These are phyloP conservation scores for Fusarium incarnatum DNA, from an alignment of 2,329 filamentous ascomycete species.

Conservation along the genomic window DNA sequence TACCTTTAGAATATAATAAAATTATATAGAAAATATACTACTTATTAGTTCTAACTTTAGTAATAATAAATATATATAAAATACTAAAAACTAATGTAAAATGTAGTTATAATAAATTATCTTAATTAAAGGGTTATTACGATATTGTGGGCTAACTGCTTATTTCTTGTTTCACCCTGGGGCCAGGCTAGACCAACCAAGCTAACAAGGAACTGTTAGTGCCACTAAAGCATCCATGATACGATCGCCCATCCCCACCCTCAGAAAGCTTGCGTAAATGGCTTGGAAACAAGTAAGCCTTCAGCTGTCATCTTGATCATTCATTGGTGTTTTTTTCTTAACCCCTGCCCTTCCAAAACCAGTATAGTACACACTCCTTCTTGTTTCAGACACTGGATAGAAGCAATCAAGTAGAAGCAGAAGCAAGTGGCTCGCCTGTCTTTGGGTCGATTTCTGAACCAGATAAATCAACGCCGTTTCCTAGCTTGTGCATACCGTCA, in stretches of 20 bases:
- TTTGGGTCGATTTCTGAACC: conserved; percentile 42
- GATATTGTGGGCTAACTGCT: no score
- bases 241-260: conserved; percentile 21
- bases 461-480: conserved; percentile 53
- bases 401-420: not conserved
- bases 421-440: conserved; percentile 11
- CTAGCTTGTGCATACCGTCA: conserved; percentile 53
- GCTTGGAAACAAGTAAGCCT: conserved; percentile 30
- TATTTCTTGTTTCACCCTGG: no score
- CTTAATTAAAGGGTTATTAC: no score
- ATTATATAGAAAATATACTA: no score
- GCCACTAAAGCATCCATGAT: conserved; percentile 15
- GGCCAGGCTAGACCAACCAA: not conserved
- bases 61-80: no score
- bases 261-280: conserved; percentile 43
- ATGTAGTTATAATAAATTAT: no score
- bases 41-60: no score
- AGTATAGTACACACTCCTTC: not conserved
- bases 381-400: conserved; percentile 5
- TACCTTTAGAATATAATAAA: no score
- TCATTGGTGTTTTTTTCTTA: conserved; percentile 6
- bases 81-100: no score
- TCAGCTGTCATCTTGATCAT: conserved; percentile 33
- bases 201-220: conserved; percentile 3
- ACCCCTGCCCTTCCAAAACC: not conserved